Evolutionary conservation across 805 yeast genomes (phyloP).

Genomic region (Wickerhamomyces tratensis): DNA sequence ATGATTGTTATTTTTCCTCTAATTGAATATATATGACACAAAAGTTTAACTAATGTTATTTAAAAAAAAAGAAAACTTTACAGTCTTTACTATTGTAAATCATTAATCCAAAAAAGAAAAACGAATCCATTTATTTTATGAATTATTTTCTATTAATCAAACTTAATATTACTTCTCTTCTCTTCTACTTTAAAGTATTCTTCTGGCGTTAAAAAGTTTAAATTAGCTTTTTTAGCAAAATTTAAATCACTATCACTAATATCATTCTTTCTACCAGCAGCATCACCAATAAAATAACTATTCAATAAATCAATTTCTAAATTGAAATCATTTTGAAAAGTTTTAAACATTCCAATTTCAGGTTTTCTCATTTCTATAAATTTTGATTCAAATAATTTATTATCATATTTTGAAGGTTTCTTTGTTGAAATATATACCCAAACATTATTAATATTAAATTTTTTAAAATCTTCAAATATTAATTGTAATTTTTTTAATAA

Average conservation of each 20-base stretch:
- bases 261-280: slow-evolving; percentile 78
- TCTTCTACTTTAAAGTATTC: slow-evolving; percentile 32
- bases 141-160: not conserved
- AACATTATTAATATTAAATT: slow-evolving; percentile 13
- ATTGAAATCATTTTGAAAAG: slow-evolving; percentile 31
- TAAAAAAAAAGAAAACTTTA: too few relatives aligned
- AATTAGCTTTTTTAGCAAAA: slow-evolving; percentile 53
- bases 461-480: slow-evolving; percentile 23
- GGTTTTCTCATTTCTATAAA: slow-evolving; percentile 59
- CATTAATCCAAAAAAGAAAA: too few relatives aligned
- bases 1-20: too few relatives aligned
- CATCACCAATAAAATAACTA: slow-evolving; percentile 86
- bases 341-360: slow-evolving; percentile 63
- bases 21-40: too few relatives aligned
- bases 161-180: too few relatives aligned
- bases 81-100: too few relatives aligned
- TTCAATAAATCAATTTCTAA: slow-evolving; percentile 26
- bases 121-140: too few relatives aligned
- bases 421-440: slow-evolving; percentile 61
- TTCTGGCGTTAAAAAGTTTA: slow-evolving; percentile 65
- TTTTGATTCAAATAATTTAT: not conserved
- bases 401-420: slow-evolving; percentile 26
- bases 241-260: slow-evolving; percentile 68
- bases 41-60: too few relatives aligned
- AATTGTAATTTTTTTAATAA: slow-evolving; percentile 32